Evolutionary conservation across 2,329 filamentous ascomycete genomes (phyloP), one percentile per base, ranked within the genome.

Genomic region (Cladosporium halotolerans): DNA sequence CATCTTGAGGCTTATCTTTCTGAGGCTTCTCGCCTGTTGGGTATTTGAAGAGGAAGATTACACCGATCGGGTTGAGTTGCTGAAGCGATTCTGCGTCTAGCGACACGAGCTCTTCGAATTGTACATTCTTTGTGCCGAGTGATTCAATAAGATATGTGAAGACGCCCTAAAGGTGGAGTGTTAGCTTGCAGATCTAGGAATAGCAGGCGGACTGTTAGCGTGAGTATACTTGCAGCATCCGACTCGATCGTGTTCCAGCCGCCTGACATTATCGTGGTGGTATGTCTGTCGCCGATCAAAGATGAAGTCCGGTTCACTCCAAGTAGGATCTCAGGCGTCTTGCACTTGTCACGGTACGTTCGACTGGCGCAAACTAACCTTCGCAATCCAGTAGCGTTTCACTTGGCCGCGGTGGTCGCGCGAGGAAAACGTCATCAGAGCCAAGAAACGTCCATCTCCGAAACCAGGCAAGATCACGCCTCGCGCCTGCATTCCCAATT

Each of bases 31-130:
- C 76, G 67, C 87, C 84, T 57, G 83, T 90, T 47, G 82, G 88
- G 73, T 88, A 99, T 75, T 96, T 97, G 84, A 99, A 99, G 70
- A 99, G 88, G 73, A 99, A 99, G 67, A 99, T 96, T 62, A 99
- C 89, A 65, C 93, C 93, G 44, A 68, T 59, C 1, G 68, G 66
- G 32, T 66, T 65, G 38, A 90, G 80, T 59, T 84, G 75, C 41
- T 81, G 79, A 10, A 95, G 79, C 54, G 81, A 80, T 49, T 88
- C 82, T 6, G 89, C 77, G 63, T 97, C 92, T 60, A 99, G 84
- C 1, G 88, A 86, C 55, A 96, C 82, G 59, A 99, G 84, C 75
- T 99, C 93, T 75, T 97, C 93, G 69, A 96, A 97, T 72, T 99
- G 93, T 2, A 97, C 89, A 67, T 89, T 84, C 70, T 91, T 87